Evolutionary conservation across 345 rosid species (phyloP).

Genomic region (Clarkia xantiana): DNA sequence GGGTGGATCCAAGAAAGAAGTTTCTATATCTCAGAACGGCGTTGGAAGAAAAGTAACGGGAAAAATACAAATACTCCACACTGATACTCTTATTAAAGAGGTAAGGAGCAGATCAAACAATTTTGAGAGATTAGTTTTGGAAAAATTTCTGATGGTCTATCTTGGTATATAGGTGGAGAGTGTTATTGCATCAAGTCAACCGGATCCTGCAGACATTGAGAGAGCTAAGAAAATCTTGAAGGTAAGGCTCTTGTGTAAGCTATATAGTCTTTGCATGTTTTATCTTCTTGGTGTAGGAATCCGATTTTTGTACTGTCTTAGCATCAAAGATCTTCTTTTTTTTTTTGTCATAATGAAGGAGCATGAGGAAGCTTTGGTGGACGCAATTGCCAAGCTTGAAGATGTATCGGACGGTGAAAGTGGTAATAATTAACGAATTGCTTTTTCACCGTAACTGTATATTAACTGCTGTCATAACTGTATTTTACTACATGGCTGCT

Average conservation of each 20-base stretch:
- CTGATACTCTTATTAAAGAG: conserved; percentile 88
- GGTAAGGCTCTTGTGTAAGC: conserved; percentile 17
- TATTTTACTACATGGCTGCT: no score
- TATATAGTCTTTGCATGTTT: conserved; percentile 2
- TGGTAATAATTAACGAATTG: conserved; percentile 59
- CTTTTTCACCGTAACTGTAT: conserved; percentile 13
- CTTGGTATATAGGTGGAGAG: conserved; percentile 61
- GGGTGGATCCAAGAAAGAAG: conserved; percentile 39
- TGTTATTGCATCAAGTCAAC: conserved; percentile 57
- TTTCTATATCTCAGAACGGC: conserved; percentile 60
- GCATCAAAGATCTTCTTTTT: background rate
- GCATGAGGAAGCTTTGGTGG: conserved; percentile 77
- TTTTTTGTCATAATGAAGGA: conserved; percentile 32
- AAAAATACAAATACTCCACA: conserved; percentile 85
- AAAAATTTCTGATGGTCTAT: background rate
- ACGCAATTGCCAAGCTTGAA: conserved; percentile 83
- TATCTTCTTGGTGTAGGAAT: no score
- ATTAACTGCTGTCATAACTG: conserved; percentile 1
- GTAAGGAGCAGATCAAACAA: conserved; percentile 16
- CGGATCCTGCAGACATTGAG: conserved; percentile 71
- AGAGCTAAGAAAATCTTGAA: conserved; percentile 79
- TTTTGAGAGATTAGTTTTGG: background rate
- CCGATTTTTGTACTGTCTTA: no score
- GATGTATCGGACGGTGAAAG: conserved; percentile 92
- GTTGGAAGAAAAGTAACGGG: conserved; percentile 64